phyloP scores from a whole-genome alignment of 129 eudicot species.

The Flaveria brownii region DNA sequence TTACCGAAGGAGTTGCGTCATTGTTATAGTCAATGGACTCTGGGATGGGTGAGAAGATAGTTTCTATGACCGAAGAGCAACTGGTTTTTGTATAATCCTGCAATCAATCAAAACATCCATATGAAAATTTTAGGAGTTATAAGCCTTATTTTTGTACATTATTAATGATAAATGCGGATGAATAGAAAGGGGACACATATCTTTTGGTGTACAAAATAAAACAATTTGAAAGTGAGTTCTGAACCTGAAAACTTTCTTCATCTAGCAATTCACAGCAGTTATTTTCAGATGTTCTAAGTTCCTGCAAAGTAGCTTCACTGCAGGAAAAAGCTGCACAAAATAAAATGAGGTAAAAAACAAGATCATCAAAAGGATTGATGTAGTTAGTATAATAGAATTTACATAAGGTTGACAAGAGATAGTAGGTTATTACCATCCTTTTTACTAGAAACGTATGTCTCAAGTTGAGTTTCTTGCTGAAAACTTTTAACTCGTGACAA shows the following conservation, averaged over 20 bases:
- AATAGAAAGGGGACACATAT: background rate
- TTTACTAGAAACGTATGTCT: slow-evolving; percentile 28
- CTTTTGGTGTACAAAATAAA: background rate
- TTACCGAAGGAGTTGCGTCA: slow-evolving; percentile 44
- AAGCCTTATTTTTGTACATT: background rate
- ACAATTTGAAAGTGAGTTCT: background rate
- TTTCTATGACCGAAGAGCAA: background rate
- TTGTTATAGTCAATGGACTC: background rate
- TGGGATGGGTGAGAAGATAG: slow-evolving; percentile 16
- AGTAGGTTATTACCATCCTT: slow-evolving; percentile 51
- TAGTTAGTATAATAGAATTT: background rate
- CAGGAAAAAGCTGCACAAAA: slow-evolving; percentile 42
- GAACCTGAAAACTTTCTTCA: slow-evolving; percentile 40
- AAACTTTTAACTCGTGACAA: slow-evolving; percentile 43
- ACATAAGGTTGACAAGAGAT: background rate
- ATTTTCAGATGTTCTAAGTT: slow-evolving; percentile 42
- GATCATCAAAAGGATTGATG: background rate
- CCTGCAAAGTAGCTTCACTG: slow-evolving; percentile 36
- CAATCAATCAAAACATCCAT: background rate
- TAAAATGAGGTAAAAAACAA: slow-evolving; percentile 14
- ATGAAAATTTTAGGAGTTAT: background rate
- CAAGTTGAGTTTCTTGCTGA: slow-evolving; percentile 45
- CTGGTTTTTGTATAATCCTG: slow-evolving; percentile 8
- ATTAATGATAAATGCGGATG: background rate
- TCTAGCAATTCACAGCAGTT: slow-evolving; percentile 36